These are phyloP conservation scores for Strobilomyces confusus DNA, from an alignment of 768 basidiomycete genomes.

Conservation along the genomic window DNA sequence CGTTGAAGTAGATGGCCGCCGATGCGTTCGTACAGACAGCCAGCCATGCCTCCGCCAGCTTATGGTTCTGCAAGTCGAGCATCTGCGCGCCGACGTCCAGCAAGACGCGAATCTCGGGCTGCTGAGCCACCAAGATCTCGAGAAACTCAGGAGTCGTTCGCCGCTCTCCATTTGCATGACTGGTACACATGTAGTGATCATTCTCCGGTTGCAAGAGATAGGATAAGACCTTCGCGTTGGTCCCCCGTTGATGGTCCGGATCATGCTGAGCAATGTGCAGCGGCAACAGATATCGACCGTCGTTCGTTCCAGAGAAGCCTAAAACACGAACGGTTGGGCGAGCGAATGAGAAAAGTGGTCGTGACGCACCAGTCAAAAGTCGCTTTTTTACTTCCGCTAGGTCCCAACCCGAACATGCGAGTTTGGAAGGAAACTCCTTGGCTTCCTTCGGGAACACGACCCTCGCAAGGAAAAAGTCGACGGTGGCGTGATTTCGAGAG, in stretches of 20 bases:
- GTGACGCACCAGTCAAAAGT: neutral
- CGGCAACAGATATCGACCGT: neutral
- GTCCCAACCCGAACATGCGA: neutral
- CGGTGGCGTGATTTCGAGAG: neutral
- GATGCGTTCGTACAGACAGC: neutral
- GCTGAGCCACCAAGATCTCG: neutral
- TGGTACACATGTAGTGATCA: neutral
- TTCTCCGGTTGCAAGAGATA: neutral
- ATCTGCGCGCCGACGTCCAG: slow-evolving; percentile 1
- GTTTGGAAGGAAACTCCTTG: neutral
- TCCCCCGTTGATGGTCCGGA: neutral
- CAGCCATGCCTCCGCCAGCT: neutral
- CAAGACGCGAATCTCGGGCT: neutral
- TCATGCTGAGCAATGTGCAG: neutral
- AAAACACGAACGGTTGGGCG: neutral
- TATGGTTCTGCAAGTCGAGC: neutral
- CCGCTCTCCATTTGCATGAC: neutral
- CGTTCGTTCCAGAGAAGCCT: neutral
- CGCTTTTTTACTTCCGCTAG: neutral
- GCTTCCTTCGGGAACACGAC: neutral
- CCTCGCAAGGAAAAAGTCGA: neutral
- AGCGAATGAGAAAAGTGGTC: neutral
- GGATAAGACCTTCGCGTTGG: neutral
- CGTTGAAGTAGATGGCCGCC: neutral
- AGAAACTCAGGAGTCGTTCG: neutral